A percentile compares a stretch with the other conserved stretches of the same genome.
These are phyloP conservation scores for Geranium incanum DNA, from an alignment of 441 rosid species.

Conservation along the genomic window DNA sequence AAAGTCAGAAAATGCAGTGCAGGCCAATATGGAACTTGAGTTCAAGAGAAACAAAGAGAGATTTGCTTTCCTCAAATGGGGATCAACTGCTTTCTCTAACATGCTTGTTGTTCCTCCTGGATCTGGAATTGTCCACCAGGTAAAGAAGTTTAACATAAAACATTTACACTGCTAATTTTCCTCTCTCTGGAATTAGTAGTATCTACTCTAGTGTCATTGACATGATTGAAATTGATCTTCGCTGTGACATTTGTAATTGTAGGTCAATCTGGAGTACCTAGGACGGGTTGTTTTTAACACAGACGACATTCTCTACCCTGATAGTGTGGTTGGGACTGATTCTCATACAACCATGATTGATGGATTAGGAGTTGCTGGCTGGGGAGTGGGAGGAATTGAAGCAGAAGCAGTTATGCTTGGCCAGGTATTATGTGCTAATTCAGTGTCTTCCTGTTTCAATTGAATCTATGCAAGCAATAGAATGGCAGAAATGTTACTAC, in stretches of 20 bases:
- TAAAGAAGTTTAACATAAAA: constrained; percentile 19
- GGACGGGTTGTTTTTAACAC: constrained; percentile 56
- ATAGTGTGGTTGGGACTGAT: constrained; percentile 60
- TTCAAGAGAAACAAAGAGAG: constrained; percentile 52
- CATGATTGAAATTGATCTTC: neutral
- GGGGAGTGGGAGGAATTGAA: constrained; percentile 74
- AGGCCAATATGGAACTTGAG: constrained; percentile 46
- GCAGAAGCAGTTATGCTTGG: constrained; percentile 69
- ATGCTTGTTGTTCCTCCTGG: constrained; percentile 71
- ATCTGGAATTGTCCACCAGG: constrained; percentile 68
- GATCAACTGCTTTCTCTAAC: constrained; percentile 49
- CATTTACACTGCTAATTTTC: neutral
- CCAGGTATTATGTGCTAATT: constrained; percentile 32
- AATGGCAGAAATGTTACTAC: neutral
- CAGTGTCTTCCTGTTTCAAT: neutral
- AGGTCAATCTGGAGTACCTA: constrained; percentile 63
- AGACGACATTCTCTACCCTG: constrained; percentile 52
- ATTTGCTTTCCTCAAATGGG: constrained; percentile 64
- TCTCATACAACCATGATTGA: constrained; percentile 68
- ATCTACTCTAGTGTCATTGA: neutral
- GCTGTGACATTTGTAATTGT: constrained; percentile 28
- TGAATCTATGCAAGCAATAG: neutral
- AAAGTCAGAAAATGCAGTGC: constrained; percentile 44
- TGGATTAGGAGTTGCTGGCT: constrained; percentile 62
- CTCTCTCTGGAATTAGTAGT: neutral